Evolutionary conservation across 768 basidiomycete genomes (phyloP).

Genomic region (Tricholoma furcatifolium): DNA sequence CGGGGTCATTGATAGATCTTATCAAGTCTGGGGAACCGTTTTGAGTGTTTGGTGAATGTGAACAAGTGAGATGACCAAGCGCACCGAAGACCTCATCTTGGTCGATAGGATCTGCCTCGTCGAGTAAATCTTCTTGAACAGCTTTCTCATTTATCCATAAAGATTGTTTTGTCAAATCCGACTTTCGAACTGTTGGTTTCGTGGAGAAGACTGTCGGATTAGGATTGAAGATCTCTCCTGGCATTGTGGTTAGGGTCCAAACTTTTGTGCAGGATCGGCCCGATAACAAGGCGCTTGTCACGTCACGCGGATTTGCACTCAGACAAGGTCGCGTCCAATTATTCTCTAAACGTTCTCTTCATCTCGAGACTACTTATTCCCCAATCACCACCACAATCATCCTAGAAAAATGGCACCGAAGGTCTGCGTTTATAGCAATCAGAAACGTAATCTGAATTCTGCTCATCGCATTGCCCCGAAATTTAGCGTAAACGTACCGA

Average conservation of each 20-base stretch:
- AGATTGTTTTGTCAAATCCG: conserved; percentile 42
- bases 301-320: conserved; percentile 25
- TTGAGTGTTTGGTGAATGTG: neutral
- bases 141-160: conserved; percentile 60
- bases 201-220: conserved; percentile 82
- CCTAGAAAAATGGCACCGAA: conserved; percentile 34
- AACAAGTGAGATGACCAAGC: neutral
- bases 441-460: neutral
- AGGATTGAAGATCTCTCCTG: conserved; percentile 74
- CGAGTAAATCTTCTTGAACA: conserved; percentile 46
- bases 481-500: conserved; percentile 55
- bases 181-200: conserved; percentile 43
- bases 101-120: conserved; percentile 75
- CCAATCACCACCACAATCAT: conserved; percentile 2
- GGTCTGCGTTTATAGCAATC: conserved; percentile 19
- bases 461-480: too few relatives aligned
- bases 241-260: conserved; percentile 33
- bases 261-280: conserved; percentile 10
- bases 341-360: neutral
- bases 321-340: conserved; percentile 15
- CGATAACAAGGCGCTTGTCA: conserved; percentile 9
- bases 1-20: conserved; percentile 90
- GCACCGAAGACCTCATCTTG: conserved; percentile 90
- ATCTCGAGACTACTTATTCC: neutral
- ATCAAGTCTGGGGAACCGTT: conserved; percentile 66